A percentile compares a stretch with the other conserved stretches of the same genome.
These are phyloP conservation scores for Dictyophora rubrovolvata DNA, from an alignment of 768 basidiomycete genomes.

Conservation along the genomic window DNA sequence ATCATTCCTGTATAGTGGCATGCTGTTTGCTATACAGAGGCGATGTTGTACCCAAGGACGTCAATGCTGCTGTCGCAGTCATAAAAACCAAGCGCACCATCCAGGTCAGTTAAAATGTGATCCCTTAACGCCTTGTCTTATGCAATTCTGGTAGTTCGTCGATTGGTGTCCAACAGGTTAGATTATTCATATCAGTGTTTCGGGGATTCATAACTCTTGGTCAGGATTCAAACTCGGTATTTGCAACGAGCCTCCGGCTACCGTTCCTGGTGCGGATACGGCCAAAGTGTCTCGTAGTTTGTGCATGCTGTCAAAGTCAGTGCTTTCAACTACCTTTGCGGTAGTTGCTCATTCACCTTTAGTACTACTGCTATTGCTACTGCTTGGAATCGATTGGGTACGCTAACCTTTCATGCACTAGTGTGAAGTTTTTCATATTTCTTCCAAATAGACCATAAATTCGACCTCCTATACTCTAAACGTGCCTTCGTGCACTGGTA, in stretches of 20 bases:
- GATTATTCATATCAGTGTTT: neutral
- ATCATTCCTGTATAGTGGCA: conserved; percentile 34
- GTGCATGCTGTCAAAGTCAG: conserved; percentile 64
- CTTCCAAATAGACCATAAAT: conserved; percentile 53
- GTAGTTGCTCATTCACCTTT: neutral
- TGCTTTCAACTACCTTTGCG: neutral
- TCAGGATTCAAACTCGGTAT: conserved; percentile 44
- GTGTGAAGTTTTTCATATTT: neutral
- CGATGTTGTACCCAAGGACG: conserved; percentile 71
- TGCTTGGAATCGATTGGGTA: conserved; percentile 57
- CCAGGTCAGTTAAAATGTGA: conserved; percentile 22
- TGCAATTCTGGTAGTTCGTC: conserved; percentile 32
- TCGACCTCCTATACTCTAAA: conserved; percentile 67
- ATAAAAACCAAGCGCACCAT: conserved; percentile 76
- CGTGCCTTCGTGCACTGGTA: conserved; percentile 31
- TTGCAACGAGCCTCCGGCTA: conserved; percentile 68
- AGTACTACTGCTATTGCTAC: conserved; percentile 57
- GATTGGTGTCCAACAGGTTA: conserved; percentile 68
- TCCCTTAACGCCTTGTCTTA: neutral
- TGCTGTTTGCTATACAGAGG: conserved; percentile 66
- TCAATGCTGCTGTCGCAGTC: conserved; percentile 60
- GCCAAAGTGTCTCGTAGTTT: conserved; percentile 67
- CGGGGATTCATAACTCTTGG: neutral
- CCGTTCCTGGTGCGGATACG: conserved; percentile 66
- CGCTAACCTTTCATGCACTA: neutral